Percentiles rank a stretch among this genome's conserved stretches.
phyloP scores from a whole-genome alignment of 345 rosid genomes.

The Nasturtium officinale region DNA sequence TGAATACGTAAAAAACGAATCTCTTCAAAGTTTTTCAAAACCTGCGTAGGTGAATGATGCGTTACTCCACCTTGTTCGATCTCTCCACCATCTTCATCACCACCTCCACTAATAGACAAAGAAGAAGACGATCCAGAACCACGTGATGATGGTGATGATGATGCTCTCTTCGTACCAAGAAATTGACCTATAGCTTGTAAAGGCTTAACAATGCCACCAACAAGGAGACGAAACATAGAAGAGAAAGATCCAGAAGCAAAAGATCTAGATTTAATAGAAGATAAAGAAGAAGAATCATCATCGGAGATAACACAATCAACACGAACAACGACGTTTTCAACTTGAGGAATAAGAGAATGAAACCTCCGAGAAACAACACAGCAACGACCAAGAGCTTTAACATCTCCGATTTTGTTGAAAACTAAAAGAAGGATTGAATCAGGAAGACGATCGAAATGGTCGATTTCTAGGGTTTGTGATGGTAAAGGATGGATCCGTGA shows the following conservation, averaged over 20 bases:
- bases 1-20: constrained; percentile 83
- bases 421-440: constrained; percentile 75
- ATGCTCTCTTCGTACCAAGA: constrained; percentile 57
- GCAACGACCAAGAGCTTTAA: constrained; percentile 92
- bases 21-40: constrained; percentile 84
- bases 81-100: constrained; percentile 60
- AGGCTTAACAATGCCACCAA: constrained; percentile 79
- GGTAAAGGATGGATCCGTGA: constrained; percentile 59
- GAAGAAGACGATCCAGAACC: constrained; percentile 38
- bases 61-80: constrained; percentile 80
- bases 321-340: constrained; percentile 81
- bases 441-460: constrained; percentile 89
- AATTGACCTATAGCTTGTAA: constrained; percentile 72
- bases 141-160: background rate
- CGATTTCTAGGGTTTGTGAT: constrained; percentile 43
- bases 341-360: constrained; percentile 74
- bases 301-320: constrained; percentile 96
- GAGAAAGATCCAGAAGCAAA: constrained; percentile 46
- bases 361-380: constrained; percentile 79
- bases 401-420: constrained; percentile 88
- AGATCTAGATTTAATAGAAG: constrained; percentile 62
- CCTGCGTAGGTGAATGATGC: constrained; percentile 96
- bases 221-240: constrained; percentile 53
- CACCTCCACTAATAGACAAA: constrained; percentile 48
- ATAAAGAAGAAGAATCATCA: constrained; percentile 47